A percentile compares a stretch with the other conserved stretches of the same genome.
phyloP scores from a whole-genome alignment of 768 basidiomycete species.

The Pisolithus marmoratus region DNA sequence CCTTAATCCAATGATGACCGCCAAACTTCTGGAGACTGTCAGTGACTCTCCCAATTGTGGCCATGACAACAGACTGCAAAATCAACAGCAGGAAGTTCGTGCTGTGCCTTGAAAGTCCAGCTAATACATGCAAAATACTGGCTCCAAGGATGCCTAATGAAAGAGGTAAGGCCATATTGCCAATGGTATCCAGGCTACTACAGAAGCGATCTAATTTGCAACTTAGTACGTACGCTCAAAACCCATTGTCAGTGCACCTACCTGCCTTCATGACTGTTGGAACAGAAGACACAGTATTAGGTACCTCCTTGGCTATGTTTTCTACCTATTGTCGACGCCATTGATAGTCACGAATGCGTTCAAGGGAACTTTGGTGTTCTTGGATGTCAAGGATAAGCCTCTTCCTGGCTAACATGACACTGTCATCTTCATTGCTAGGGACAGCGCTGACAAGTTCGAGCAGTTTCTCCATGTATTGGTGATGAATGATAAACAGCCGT shows the following conservation, averaged over 20 bases:
- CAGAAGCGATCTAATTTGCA: not conserved
- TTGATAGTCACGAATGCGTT: not conserved
- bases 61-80: too few species aligned
- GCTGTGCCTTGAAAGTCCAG: not conserved
- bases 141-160: not conserved
- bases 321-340: not conserved
- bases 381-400: not conserved
- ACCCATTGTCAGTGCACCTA: not conserved
- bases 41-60: too few species aligned
- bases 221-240: not conserved
- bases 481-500: not conserved
- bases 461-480: not conserved
- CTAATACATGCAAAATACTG: not conserved
- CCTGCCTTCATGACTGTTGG: not conserved
- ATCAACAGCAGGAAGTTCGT: not conserved
- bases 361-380: not conserved
- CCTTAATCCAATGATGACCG: not conserved
- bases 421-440: not conserved
- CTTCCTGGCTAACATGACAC: not conserved
- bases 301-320: not conserved
- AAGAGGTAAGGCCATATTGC: not conserved
- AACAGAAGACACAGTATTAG: not conserved
- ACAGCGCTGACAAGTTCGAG: not conserved
- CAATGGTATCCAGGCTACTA: not conserved
- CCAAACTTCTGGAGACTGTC: too few species aligned